Evolutionary conservation across 306 rosid species (phyloP), one percentile per base, ranked within the genome.

Genomic region (Glycine latifolia): DNA sequence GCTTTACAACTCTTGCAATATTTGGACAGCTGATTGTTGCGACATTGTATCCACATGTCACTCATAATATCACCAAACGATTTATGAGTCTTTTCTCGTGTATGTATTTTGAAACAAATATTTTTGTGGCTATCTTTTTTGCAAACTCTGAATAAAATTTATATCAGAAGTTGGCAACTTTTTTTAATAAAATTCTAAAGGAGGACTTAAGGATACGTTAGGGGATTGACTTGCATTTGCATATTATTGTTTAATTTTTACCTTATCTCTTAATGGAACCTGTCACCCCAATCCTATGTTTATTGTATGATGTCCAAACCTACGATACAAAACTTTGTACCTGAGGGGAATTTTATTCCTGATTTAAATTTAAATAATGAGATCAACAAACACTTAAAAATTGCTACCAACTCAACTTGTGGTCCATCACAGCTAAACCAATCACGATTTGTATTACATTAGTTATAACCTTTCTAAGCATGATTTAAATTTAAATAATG

Each of bases 401-500:
- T 17, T 59, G 9, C 31, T 12, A 13, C 44, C 70, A 75, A 59
- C 26, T 43, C 61, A 71, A 47, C 52, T 67, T 67, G 72, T 62
- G 50, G 50, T 49, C 39, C 37, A 63, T 62, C 35, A 62, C 62
- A 62, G 62, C 62, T 33, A 13, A 26, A 13, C 73, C 12, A 79
- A 14, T 55, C 47, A 67, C 0, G 26, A 44, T 14, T 66, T 7
- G 13, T 37, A 10, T 41, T 78, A 37, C 46, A 67, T 53, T 14
- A 78, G 16, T 16, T 20, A 17, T 49, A 52, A 52, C 33, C 55
- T 78, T 66, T 15, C 66, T 50, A 67, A 37, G 43, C 59, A 54
- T 55, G 47, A 39, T 79, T 68, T 55, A 13, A 4, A 68, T 79
- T 69, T 59, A 47, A 59, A n/a, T 44, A 26, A 7, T 67, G 10